Percentiles rank a stretch among this genome's conserved stretches.
Evolutionary conservation across 306 rosid genomes (phyloP).

Genomic region (Ochetophila trinervis): DNA sequence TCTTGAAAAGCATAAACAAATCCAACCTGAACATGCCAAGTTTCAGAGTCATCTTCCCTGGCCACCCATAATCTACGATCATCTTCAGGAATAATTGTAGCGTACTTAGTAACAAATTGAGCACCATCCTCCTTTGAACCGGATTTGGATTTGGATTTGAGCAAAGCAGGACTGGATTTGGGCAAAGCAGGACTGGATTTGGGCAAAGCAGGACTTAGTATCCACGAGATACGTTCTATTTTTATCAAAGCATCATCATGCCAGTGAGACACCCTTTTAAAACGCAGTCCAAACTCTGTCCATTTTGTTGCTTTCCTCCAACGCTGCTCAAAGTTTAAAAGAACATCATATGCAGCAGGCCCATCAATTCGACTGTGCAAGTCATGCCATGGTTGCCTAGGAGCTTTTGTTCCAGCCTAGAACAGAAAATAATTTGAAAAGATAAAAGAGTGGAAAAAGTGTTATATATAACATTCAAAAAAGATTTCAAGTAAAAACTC

Average conservation of each 20-base stretch:
- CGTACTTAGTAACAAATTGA: not conserved
- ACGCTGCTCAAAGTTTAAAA: conserved; percentile 91
- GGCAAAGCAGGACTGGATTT: conserved; percentile 39
- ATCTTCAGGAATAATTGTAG: conserved; percentile 56
- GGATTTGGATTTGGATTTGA: not conserved
- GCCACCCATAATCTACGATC: conserved; percentile 52
- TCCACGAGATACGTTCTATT: conserved; percentile 91
- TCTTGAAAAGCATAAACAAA: not conserved
- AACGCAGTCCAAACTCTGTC: conserved; percentile 63
- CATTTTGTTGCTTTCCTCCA: conserved; percentile 80
- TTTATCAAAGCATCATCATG: conserved; percentile 71
- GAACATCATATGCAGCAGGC: conserved; percentile 95
- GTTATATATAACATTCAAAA: not conserved
- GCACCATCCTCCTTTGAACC: conserved; percentile 21
- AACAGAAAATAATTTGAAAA: not conserved
- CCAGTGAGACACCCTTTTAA: conserved; percentile 57
- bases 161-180: conserved; percentile 51
- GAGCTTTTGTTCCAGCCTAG: conserved; percentile 75
- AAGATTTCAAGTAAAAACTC: not conserved
- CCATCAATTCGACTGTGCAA: conserved; percentile 91
- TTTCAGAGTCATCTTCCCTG: conserved; percentile 60
- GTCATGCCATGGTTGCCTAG: conserved; percentile 99
- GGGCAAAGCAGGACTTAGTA: conserved; percentile 56
- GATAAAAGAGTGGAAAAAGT: not conserved
- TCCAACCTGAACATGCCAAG: conserved; percentile 96